Evolutionary conservation across 306 rosid species (phyloP).

Genomic region (Sindora glabra): DNA sequence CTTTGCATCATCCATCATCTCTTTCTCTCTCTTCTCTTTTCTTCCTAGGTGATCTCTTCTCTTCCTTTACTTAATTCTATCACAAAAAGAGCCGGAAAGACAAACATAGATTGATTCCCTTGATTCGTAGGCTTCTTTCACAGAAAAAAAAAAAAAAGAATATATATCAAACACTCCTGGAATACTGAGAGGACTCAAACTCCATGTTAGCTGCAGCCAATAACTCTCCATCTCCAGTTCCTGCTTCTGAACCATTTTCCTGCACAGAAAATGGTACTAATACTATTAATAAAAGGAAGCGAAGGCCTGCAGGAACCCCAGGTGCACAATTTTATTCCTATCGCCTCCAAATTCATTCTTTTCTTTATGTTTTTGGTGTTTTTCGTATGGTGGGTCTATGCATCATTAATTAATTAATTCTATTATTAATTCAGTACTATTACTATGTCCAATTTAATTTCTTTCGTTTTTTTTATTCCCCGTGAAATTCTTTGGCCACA

Average conservation of each 20-base stretch:
- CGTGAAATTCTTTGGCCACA: slow-evolving; percentile 6
- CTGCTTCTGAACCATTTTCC: slow-evolving; percentile 35
- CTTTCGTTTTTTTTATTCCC: background rate
- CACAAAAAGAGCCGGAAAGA: slow-evolving; percentile 13
- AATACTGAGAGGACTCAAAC: slow-evolving; percentile 1
- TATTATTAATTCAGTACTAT: too few species aligned
- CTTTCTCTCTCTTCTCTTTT: slow-evolving; percentile 9
- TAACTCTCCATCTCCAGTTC: slow-evolving; percentile 28
- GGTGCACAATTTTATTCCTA: slow-evolving; percentile 27
- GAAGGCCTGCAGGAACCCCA: slow-evolving; percentile 99
- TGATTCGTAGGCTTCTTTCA: background rate
- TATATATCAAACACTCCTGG: background rate
- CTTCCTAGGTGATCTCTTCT: slow-evolving; percentile 57
- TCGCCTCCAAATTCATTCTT: background rate
- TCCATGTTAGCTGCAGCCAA: slow-evolving; percentile 64
- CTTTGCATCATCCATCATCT: too few species aligned
- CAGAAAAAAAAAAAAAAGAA: too few species aligned
- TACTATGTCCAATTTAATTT: too few species aligned
- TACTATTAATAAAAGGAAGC: slow-evolving; percentile 60
- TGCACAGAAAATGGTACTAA: slow-evolving; percentile 46
- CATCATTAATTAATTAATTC: too few species aligned
- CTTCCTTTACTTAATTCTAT: slow-evolving; percentile 30
- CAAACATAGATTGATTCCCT: background rate
- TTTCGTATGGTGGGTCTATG: too few species aligned
- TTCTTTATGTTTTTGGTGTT: too few species aligned